These are phyloP conservation scores for Dipteronia sinensis DNA, from an alignment of 345 rosid genomes.

Conservation along the genomic window DNA sequence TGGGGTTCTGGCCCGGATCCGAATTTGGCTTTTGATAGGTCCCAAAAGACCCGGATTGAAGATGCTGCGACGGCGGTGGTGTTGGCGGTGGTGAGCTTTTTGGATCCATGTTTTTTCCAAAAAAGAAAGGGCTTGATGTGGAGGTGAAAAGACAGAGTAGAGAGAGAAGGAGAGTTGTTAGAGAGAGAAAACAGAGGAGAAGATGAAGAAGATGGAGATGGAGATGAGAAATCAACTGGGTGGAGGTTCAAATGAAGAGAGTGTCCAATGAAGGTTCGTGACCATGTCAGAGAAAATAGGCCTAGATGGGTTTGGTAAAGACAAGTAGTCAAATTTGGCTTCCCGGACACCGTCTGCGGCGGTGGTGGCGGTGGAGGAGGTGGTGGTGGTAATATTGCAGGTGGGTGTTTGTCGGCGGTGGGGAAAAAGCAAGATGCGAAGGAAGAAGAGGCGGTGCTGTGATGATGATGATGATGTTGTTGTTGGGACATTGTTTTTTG, in stretches of 20 bases:
- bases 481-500: constrained; percentile 49
- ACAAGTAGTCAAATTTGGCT: constrained; percentile 60
- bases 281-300: constrained; percentile 86
- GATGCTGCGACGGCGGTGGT: constrained; percentile 15
- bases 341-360: constrained; percentile 37
- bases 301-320: constrained; percentile 82
- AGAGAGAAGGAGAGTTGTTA: constrained; percentile 41
- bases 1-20: constrained; percentile 83
- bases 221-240: constrained; percentile 35
- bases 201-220: constrained; percentile 10
- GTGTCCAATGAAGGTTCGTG: constrained; percentile 71
- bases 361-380: constrained; percentile 26
- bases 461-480: background rate
- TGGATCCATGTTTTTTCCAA: constrained; percentile 84
- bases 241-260: constrained; percentile 77
- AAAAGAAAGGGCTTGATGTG: constrained; percentile 66
- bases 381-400: background rate
- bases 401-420: constrained; percentile 20
- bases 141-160: constrained; percentile 66
- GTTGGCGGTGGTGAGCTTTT: constrained; percentile 26
- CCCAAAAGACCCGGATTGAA: constrained; percentile 68
- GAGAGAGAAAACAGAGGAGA: constrained; percentile 51
- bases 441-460: constrained; percentile 32
- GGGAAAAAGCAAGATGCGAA: constrained; percentile 57
- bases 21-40: constrained; percentile 71